These are phyloP conservation scores for Moricandia arvensis DNA, from an alignment of 345 rosid species.

Conservation along the genomic window DNA sequence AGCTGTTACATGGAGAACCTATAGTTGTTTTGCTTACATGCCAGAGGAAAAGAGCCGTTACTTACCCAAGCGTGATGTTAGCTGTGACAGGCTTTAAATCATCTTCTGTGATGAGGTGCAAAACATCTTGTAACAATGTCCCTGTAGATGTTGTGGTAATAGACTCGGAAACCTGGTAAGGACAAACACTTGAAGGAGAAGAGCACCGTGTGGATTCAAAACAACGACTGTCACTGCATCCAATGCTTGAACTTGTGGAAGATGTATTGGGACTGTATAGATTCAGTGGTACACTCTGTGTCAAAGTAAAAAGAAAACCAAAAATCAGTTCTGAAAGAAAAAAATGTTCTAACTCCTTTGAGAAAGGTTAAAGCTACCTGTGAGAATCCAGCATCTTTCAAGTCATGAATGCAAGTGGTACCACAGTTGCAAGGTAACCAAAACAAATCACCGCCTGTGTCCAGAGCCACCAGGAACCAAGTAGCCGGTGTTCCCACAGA, in stretches of 20 bases:
- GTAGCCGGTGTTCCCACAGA: slow-evolving; percentile 71
- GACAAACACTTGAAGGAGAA: slow-evolving; percentile 50
- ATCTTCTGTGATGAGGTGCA: slow-evolving; percentile 55
- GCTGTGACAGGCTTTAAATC: slow-evolving; percentile 41
- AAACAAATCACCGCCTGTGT: slow-evolving; percentile 81
- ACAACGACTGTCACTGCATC: slow-evolving; percentile 61
- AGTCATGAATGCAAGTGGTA: slow-evolving; percentile 44
- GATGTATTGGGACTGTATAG: slow-evolving; percentile 66
- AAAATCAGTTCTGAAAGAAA: background rate
- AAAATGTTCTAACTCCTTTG: background rate
- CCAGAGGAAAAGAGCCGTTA: background rate
- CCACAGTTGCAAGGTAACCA: slow-evolving; percentile 93
- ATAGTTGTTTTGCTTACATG: no score
- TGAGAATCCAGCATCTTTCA: slow-evolving; percentile 21
- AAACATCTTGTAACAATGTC: slow-evolving; percentile 55
- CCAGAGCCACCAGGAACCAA: slow-evolving; percentile 77
- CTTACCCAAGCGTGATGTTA: slow-evolving; percentile 61
- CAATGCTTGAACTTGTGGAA: slow-evolving; percentile 56
- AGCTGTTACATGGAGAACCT: no score
- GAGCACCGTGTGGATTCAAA: slow-evolving; percentile 40
- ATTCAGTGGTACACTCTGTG: slow-evolving; percentile 50
- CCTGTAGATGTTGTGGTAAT: slow-evolving; percentile 51
- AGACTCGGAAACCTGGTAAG: slow-evolving; percentile 54
- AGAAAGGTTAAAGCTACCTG: background rate
- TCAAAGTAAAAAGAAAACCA: background rate